Conservation (phyloP, 169 alveolate species). For the Plasmodium blacklocki region DNA sequence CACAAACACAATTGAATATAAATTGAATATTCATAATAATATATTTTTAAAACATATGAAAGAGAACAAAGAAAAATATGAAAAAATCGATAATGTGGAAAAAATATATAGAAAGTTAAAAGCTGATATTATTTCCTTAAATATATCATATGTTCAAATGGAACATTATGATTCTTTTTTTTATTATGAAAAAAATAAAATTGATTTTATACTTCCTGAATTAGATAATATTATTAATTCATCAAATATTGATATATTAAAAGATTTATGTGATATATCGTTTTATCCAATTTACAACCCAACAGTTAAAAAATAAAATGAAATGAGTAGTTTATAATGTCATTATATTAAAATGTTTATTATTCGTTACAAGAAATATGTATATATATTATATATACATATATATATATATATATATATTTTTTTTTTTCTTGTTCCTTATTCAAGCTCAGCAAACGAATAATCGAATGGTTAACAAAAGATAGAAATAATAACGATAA, state of each 20-base stretch:
- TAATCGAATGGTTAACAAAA: constrained; percentile 55
- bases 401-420: not conserved
- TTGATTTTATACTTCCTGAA: constrained; percentile 68
- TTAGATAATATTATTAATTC: constrained; percentile 46
- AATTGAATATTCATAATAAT: constrained; percentile 54
- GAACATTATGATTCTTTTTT: constrained; percentile 65
- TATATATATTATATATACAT: not conserved
- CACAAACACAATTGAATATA: not conserved
- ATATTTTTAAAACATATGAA: constrained; percentile 30
- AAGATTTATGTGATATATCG: constrained; percentile 32
- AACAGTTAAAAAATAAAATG: constrained; percentile 32
- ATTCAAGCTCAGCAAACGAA: constrained; percentile 46
- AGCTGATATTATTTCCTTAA: constrained; percentile 38
- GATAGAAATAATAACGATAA: constrained; percentile 19
- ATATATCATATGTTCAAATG: constrained; percentile 60
- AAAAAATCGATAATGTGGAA: constrained; percentile 30
- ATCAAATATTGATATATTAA: constrained; percentile 52
- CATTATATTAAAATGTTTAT: not conserved
- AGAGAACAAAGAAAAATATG: constrained; percentile 55
- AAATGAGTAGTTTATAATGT: not conserved
- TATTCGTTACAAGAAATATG: not conserved
- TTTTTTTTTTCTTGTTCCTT: not conserved
- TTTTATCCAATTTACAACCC: constrained; percentile 64
- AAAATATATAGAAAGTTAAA: constrained; percentile 54
- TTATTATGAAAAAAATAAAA: constrained; percentile 70